Percentiles rank a stretch among this genome's conserved stretches.
Conservation (phyloP, 2,329 filamentous ascomycete genomes). For the Diaporthe sp. region DNA sequence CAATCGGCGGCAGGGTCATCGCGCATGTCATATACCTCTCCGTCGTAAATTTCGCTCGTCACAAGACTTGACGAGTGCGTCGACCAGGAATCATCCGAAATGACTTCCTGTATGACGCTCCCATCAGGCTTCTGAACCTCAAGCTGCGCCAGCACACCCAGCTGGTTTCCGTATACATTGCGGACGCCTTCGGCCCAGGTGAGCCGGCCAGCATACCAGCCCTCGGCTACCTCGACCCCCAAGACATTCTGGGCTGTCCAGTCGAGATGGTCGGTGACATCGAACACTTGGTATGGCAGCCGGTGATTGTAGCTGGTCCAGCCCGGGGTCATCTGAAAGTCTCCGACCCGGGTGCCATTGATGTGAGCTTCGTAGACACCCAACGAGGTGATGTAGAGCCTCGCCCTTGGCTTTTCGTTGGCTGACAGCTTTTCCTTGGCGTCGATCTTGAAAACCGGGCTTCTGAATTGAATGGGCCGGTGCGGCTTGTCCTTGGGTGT, state of each 20-base stretch:
- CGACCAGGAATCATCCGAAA: constrained; percentile 50
- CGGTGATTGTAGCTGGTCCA: constrained; percentile 61
- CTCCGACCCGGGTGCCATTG: constrained; percentile 52
- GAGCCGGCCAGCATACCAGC: constrained; percentile 64
- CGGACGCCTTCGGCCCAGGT: constrained; percentile 47
- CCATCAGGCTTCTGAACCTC: constrained; percentile 45
- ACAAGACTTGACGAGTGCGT: constrained; percentile 42
- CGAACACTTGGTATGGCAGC: constrained; percentile 58
- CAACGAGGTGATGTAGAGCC: constrained; percentile 49
- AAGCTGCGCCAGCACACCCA: constrained; percentile 49
- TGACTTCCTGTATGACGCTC: constrained; percentile 41
- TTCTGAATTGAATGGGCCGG: constrained; percentile 22
- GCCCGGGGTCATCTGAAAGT: constrained; percentile 55
- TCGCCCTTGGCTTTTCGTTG: constrained; percentile 6
- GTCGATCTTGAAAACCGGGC: constrained; percentile 11
- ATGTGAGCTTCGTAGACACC: constrained; percentile 55
- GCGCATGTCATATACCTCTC: constrained; percentile 50
- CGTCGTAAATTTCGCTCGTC: constrained; percentile 46
- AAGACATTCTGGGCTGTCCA: constrained; percentile 54
- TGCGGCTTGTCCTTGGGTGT: constrained; percentile 24
- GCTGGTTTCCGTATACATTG: constrained; percentile 50
- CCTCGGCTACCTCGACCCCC: constrained; percentile 62
- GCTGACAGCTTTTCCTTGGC: not conserved
- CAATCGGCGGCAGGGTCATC: constrained; percentile 43
- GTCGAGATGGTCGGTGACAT: constrained; percentile 54